phyloP scores from a whole-genome alignment of 2,329 filamentous ascomycete species.

The Aspergillus candidus region DNA sequence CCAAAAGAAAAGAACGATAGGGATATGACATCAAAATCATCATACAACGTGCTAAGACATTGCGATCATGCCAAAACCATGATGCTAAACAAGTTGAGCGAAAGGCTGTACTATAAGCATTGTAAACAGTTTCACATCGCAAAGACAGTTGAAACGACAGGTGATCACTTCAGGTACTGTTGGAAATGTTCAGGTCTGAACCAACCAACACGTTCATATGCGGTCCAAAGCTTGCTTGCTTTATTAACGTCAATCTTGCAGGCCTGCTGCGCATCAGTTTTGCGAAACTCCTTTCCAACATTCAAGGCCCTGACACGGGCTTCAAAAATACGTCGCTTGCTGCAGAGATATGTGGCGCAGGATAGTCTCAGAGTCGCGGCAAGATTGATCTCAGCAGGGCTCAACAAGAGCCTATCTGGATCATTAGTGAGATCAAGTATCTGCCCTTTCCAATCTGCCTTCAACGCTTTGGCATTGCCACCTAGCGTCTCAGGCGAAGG shows the following conservation, averaged over 20 bases:
- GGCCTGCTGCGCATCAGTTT: constrained; percentile 93
- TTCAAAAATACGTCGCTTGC: constrained; percentile 86
- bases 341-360: constrained; percentile 82
- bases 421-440: constrained; percentile 70
- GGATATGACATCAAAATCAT: neutral
- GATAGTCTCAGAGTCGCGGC: constrained; percentile 75
- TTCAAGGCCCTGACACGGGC: constrained; percentile 61
- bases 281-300: constrained; percentile 78
- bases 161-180: constrained; percentile 31
- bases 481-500: constrained; percentile 63
- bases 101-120: too few species aligned
- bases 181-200: constrained; percentile 54
- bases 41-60: too few species aligned
- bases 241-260: constrained; percentile 99
- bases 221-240: constrained; percentile 84
- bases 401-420: constrained; percentile 62
- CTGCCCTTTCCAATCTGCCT: constrained; percentile 81
- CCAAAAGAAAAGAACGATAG: neutral
- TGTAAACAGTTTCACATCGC: too few species aligned
- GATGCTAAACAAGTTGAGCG: too few species aligned
- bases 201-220: constrained; percentile 83
- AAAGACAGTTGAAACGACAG: neutral
- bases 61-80: too few species aligned
- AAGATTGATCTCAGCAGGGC: constrained; percentile 69
- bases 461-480: constrained; percentile 62